Percentiles rank a stretch among this genome's conserved stretches.
Evolutionary conservation across 2,329 filamentous ascomycete species (phyloP).

Genomic region (Colletotrichum eremochloae): DNA sequence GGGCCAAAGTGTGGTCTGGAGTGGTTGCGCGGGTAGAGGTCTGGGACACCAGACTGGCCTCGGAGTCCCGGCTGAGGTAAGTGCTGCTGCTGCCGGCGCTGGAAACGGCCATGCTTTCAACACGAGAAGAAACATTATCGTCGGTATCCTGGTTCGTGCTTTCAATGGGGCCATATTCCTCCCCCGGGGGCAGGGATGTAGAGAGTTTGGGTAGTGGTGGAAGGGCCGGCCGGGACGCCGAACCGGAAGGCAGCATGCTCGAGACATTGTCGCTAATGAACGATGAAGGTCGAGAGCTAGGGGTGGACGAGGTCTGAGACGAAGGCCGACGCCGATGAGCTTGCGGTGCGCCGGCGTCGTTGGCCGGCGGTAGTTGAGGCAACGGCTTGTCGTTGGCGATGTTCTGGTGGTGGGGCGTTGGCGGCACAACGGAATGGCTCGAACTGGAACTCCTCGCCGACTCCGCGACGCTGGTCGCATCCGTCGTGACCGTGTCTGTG

Average conservation of each 20-base stretch:
- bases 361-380: slow-evolving; percentile 72
- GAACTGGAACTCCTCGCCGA: slow-evolving; percentile 54
- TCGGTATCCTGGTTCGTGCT: slow-evolving; percentile 63
- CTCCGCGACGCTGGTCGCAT: slow-evolving; percentile 55
- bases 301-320: slow-evolving; percentile 48
- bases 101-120: slow-evolving; percentile 80
- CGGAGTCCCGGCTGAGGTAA: slow-evolving; percentile 84
- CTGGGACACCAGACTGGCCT: slow-evolving; percentile 83
- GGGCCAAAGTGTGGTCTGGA: slow-evolving; percentile 73
- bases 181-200: slow-evolving; percentile 61
- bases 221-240: slow-evolving; percentile 63
- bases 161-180: slow-evolving; percentile 64
- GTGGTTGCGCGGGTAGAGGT: slow-evolving; percentile 91
- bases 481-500: slow-evolving; percentile 51
- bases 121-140: slow-evolving; percentile 65
- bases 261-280: slow-evolving; percentile 57
- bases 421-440: slow-evolving; percentile 37
- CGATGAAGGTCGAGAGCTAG: slow-evolving; percentile 59
- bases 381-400: slow-evolving; percentile 73
- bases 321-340: slow-evolving; percentile 41
- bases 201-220: slow-evolving; percentile 71
- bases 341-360: slow-evolving; percentile 47
- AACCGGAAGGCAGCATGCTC: slow-evolving; percentile 60
- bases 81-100: slow-evolving; percentile 85
- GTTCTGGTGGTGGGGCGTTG: slow-evolving; percentile 52